A percentile compares a stretch with the other conserved stretches of the same genome.
These are phyloP conservation scores for Scheffersomyces cryptocercus DNA, from an alignment of 1,139 yeast species.

Conservation along the genomic window DNA sequence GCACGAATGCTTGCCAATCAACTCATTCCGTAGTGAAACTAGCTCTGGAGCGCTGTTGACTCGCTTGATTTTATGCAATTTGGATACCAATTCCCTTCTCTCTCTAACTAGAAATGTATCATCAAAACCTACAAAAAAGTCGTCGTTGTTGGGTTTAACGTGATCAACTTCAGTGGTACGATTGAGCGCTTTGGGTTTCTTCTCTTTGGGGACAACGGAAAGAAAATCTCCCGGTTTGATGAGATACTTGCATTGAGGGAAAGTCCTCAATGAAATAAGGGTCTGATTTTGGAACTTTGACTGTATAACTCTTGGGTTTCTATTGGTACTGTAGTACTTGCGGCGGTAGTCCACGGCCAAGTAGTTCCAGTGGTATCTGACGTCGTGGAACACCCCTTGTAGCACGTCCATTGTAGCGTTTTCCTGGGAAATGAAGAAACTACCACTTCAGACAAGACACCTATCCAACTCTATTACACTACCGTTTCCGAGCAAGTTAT, in stretches of 20 bases:
- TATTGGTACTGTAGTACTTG: constrained; percentile 20
- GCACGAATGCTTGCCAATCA: background rate
- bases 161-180: background rate
- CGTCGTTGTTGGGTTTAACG: too few species aligned
- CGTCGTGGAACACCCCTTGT: constrained; percentile 5
- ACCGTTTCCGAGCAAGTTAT: too few species aligned
- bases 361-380: constrained; percentile 10
- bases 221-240: constrained; percentile 20
- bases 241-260: constrained; percentile 18
- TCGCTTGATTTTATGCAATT: background rate
- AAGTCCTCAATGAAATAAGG: constrained; percentile 20
- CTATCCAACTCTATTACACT: too few species aligned
- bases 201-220: constrained; percentile 5
- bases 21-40: background rate
- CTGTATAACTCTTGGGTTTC: constrained; percentile 24
- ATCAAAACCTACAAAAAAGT: background rate
- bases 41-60: background rate
- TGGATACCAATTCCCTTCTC: background rate
- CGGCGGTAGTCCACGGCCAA: constrained; percentile 16
- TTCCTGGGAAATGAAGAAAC: too few species aligned
- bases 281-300: constrained; percentile 16
- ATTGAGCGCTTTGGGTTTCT: background rate
- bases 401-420: background rate
- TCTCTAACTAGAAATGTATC: background rate
- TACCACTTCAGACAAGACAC: too few species aligned